Evolutionary conservation across 768 basidiomycete species (phyloP), one percentile per base, ranked within the genome.

Genomic region (Serendipita sp.): DNA sequence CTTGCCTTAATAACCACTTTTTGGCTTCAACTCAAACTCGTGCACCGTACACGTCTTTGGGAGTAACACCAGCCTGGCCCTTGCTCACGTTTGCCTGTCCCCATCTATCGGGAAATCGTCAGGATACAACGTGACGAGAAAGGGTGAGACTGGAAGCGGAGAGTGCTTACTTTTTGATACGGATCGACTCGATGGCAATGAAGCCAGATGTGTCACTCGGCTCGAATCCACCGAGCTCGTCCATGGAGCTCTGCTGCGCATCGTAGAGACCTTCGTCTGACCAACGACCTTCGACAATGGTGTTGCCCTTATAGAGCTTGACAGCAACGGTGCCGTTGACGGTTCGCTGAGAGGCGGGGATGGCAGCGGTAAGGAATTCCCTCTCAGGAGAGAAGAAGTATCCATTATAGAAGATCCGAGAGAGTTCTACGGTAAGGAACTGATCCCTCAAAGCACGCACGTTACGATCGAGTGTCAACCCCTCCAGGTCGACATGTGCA

Each of bases 371-470:
- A 71, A 98, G 78, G 72, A 98, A 98, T 76, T 97, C 96, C 68
- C 95, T 83, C 77, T 98, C 96, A 52, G 96, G 94, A n/a, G 93
- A 95, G 82, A 97, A 99, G 85, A 92, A 98, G 78, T 95, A 92
- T 44, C 95, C 96, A 72, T 98, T 97, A 81, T 99, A 98, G 56
- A 99, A 78, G 71, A 99, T 94, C 69, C 86, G 80, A 74, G 89
- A 85, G 64, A 98, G 80, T 73, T 88, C 87, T 70, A 90, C 79
- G 28, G 96, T 98, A 70, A 96, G 80, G 76, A 98, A 99, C 73
- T 91, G 88, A 75, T 99, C 96, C 38, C 96, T 82, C 65, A 98
- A 79, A 23, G 90, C 86, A 65, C 96, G 88, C 68, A 99, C 93
- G 75, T 95, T 96, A 70, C 95, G 83, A 78, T 99, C 96, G 66